These are phyloP conservation scores for Saccharum officinarum DNA, from an alignment of 176 grass and related monocot genomes.

Conservation along the genomic window DNA sequence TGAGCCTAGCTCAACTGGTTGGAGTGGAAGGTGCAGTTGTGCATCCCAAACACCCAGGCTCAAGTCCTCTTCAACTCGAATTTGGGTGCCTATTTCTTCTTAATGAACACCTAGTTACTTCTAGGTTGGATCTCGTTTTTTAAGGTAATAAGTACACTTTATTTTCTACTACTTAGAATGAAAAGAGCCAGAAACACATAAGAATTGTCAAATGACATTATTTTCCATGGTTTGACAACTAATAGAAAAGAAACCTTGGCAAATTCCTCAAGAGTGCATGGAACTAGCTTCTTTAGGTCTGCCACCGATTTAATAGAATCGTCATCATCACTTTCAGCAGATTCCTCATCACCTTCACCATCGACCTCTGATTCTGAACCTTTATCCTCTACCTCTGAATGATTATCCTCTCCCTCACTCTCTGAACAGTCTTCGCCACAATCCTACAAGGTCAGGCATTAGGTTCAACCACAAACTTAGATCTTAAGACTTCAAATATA, in stretches of 20 bases:
- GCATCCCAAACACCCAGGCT: background rate
- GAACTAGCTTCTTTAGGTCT: constrained; percentile 55
- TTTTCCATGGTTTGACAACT: constrained; percentile 18
- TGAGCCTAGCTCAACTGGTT: background rate
- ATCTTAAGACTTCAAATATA: background rate
- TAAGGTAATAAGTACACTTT: background rate
- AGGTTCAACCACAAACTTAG: constrained; percentile 3
- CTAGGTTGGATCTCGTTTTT: background rate
- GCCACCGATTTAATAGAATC: constrained; percentile 47
- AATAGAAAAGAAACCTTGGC: constrained; percentile 55
- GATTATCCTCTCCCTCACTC: constrained; percentile 58
- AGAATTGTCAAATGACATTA: background rate
- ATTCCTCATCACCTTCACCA: constrained; percentile 58
- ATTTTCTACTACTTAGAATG: background rate
- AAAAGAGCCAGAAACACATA: background rate
- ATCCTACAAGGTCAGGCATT: constrained; percentile 51
- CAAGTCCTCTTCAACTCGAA: background rate
- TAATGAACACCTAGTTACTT: background rate
- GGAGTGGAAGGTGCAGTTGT: background rate
- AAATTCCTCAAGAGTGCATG: constrained; percentile 55
- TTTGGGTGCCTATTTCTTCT: background rate
- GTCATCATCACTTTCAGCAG: constrained; percentile 66
- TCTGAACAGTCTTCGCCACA: constrained; percentile 74
- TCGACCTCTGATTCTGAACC: constrained; percentile 73
- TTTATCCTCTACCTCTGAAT: constrained; percentile 48